phyloP scores from a whole-genome alignment of 306 rosid species.

The Fragaria nilgerrensis region DNA sequence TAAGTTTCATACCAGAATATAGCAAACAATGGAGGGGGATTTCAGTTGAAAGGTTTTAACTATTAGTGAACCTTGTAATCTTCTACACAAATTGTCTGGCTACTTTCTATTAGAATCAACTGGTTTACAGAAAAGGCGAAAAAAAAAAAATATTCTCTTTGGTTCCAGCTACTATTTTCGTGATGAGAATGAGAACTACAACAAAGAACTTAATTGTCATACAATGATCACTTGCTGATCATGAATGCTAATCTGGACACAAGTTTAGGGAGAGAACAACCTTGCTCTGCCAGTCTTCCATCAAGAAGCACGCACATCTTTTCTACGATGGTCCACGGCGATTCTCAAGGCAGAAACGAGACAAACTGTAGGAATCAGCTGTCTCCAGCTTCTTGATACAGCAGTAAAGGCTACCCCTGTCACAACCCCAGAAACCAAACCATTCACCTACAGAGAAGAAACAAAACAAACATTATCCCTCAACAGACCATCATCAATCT shows the following conservation, averaged over 20 bases:
- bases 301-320: constrained; percentile 28
- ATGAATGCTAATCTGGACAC: neutral
- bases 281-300: neutral
- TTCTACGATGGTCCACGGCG: constrained; percentile 59
- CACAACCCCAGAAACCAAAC: constrained; percentile 72
- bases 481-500: constrained; percentile 8
- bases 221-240: neutral
- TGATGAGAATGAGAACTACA: neutral
- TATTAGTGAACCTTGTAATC: neutral
- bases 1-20: neutral
- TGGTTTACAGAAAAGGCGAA: neutral
- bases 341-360: constrained; percentile 61
- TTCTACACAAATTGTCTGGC: neutral
- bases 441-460: constrained; percentile 56
- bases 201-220: neutral
- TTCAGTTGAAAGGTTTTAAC: neutral
- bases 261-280: neutral
- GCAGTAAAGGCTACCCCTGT: constrained; percentile 76
- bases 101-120: neutral
- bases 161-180: neutral
- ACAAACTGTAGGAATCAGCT: constrained; percentile 59
- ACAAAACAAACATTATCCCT: constrained; percentile 10
- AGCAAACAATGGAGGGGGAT: neutral
- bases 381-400: constrained; percentile 58
- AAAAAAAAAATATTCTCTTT: too few relatives aligned